Evolutionary conservation across 2,329 filamentous ascomycete genomes (phyloP).

Genomic region (Dactylellina sp.): DNA sequence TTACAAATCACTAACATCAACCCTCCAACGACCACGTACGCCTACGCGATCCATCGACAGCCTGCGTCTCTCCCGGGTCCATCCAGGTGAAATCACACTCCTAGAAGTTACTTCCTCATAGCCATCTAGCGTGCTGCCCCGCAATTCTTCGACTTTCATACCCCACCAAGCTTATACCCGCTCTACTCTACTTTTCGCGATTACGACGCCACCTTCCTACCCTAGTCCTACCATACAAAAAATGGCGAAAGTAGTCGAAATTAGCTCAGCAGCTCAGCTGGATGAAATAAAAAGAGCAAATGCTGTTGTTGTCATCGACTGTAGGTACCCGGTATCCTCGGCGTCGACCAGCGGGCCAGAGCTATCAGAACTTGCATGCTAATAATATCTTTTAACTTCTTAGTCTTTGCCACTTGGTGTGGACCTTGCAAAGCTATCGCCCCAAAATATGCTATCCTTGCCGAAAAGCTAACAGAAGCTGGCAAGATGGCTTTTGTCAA

Average conservation of each 20-base stretch:
- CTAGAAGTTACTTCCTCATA: neutral
- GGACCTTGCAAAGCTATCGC: conserved; percentile 85
- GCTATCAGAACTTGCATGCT: conserved; percentile 40
- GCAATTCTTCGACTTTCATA: neutral
- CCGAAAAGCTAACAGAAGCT: conserved; percentile 76
- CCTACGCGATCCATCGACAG: conserved; percentile 2
- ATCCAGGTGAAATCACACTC: neutral
- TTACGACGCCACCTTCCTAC: neutral
- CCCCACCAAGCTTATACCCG: conserved; percentile 9
- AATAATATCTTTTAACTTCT: conserved; percentile 60
- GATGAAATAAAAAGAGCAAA: conserved; percentile 76
- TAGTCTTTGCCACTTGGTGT: conserved; percentile 91
- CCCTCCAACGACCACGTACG: conserved; percentile 1
- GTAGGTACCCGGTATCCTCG: conserved; percentile 70
- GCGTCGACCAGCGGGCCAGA: conserved; percentile 3
- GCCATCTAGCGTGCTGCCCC: neutral
- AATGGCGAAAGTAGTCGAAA: conserved; percentile 61
- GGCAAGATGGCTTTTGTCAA: conserved; percentile 85
- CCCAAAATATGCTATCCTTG: conserved; percentile 82
- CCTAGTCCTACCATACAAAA: neutral
- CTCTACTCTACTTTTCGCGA: neutral
- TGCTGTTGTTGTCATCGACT: conserved; percentile 86
- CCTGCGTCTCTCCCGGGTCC: neutral
- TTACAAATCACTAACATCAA: neutral
- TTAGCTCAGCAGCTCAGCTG: conserved; percentile 77